A percentile compares a stretch with the other conserved stretches of the same genome.
Conservation (phyloP, 2,329 filamentous ascomycete genomes). For the Aspergillus udagawae region DNA sequence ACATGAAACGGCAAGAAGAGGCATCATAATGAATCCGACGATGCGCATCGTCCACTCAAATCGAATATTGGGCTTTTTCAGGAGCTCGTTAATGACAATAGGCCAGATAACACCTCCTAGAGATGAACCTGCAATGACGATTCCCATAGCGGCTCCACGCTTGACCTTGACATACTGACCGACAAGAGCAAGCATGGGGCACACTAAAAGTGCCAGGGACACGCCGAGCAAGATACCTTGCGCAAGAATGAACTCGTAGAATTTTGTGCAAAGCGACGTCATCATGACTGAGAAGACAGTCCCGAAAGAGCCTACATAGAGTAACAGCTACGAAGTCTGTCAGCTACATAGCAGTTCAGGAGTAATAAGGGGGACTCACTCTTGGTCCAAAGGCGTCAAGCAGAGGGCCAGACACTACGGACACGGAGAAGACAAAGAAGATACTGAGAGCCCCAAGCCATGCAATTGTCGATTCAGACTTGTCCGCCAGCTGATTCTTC, state of each 20-base stretch:
- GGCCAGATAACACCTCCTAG: constrained; percentile 36
- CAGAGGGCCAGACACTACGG: constrained; percentile 24
- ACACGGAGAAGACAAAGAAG: constrained; percentile 30
- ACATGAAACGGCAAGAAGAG: constrained; percentile 30
- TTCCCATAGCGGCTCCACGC: constrained; percentile 29
- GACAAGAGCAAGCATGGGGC: constrained; percentile 29
- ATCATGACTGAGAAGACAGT: constrained; percentile 34
- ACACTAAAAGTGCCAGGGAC: constrained; percentile 26
- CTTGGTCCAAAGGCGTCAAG: constrained; percentile 30
- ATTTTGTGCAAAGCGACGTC: constrained; percentile 33
- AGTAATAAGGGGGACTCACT: constrained; percentile 10
- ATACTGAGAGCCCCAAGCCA: constrained; percentile 32
- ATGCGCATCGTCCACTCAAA: constrained; percentile 39
- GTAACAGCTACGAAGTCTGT: constrained; percentile 19
- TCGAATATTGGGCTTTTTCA: constrained; percentile 21
- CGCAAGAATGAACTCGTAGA: constrained; percentile 38
- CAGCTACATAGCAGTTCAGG: background rate
- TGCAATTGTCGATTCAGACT: constrained; percentile 27
- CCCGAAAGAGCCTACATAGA: constrained; percentile 24
- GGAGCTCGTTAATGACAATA: constrained; percentile 26
- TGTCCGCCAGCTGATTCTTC: constrained; percentile 18
- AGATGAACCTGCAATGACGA: constrained; percentile 31
- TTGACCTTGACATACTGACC: constrained; percentile 27
- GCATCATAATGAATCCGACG: constrained; percentile 40
- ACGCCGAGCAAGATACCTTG: constrained; percentile 34